Evolutionary conservation across 768 basidiomycete genomes (phyloP), one percentile per base, ranked within the genome.

Genomic region (Russula lepida): DNA sequence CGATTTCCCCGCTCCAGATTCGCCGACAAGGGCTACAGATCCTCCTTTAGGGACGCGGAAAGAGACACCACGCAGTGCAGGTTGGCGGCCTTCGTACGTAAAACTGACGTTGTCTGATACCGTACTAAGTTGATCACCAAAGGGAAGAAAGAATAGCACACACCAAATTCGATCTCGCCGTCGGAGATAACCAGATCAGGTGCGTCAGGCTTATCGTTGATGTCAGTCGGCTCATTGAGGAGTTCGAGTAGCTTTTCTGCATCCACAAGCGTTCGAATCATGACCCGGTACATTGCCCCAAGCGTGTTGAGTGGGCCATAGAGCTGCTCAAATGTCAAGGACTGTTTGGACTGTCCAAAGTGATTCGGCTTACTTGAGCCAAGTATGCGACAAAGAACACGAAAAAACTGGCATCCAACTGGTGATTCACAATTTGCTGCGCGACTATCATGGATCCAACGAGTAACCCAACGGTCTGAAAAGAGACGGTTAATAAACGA

Each of bases 1-100:
- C 11, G 86, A 89, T 72, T 92, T 95, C 13, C 92, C 86, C 2
- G 87, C 77, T 1, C 90, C 91, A 2, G 85, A 84, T 69, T 88
- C 85, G 23, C 88, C 92, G 15, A 98, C 92, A 23, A 98, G 80
- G 0, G 95, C 95, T 21, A 97, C 93, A 15, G 89, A 86, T 5
- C 85, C 83, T 5, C 89, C 89, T 69, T 88, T 90, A 0, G 89
- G 89, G 21, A 98, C 86, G 67, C 83, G 88, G 79, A 98, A 98
- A 2, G 87, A 90, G 41, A 98, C 81, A 32, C 83, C 82, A 62
- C 84, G 80, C 17, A 98, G 78, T 0, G 88, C 88, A 63, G 79
- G 81, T 17, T 77, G 79, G 25, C 87, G 81, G 4, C 79, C 79
- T 66, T 90, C 88, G 72, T 97, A 95, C 4, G 89, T 87, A 74